Conservation (phyloP, 495 filamentous ascomycete genomes). For the Penicillium cosmopolitanum region DNA sequence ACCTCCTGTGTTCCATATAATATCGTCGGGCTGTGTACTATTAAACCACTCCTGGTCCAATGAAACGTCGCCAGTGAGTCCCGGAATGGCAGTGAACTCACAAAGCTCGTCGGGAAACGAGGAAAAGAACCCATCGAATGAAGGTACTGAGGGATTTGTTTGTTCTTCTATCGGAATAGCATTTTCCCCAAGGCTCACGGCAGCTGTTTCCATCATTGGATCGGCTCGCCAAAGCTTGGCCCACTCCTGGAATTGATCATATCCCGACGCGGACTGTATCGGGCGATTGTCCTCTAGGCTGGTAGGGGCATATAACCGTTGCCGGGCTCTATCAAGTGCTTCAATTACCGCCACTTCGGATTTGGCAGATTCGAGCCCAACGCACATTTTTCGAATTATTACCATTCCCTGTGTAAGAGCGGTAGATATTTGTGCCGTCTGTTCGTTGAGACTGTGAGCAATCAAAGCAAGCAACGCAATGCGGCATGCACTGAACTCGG, state of each 20-base stretch:
- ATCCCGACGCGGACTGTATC: constrained; percentile 6
- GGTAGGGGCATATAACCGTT: constrained; percentile 8
- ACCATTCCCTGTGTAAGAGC: constrained; percentile 7
- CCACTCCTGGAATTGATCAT: constrained; percentile 21
- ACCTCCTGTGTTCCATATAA: not conserved
- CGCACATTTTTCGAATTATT: constrained; percentile 1
- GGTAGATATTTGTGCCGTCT: constrained; percentile 9
- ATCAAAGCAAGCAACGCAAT: constrained; percentile 22
- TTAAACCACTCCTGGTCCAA: not conserved
- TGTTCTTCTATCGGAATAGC: not conserved
- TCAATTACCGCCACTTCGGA: constrained; percentile 26
- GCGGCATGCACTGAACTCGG: constrained; percentile 25
- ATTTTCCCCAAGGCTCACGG: not conserved
- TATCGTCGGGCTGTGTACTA: not conserved
- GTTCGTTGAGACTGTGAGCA: constrained; percentile 18
- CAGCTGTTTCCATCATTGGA: not conserved
- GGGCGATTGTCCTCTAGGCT: not conserved
- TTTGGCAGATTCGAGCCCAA: constrained; percentile 21
- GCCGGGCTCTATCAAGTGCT: constrained; percentile 22
- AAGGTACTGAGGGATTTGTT: constrained; percentile 3
- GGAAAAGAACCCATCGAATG: constrained; percentile 26
- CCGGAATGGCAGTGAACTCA: constrained; percentile 22
- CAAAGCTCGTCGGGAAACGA: constrained; percentile 24
- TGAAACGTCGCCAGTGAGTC: constrained; percentile 1
- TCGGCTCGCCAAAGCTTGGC: constrained; percentile 19